These are phyloP conservation scores for Rhinocladiella similis DNA, from an alignment of 2,329 filamentous ascomycete genomes.

Conservation along the genomic window DNA sequence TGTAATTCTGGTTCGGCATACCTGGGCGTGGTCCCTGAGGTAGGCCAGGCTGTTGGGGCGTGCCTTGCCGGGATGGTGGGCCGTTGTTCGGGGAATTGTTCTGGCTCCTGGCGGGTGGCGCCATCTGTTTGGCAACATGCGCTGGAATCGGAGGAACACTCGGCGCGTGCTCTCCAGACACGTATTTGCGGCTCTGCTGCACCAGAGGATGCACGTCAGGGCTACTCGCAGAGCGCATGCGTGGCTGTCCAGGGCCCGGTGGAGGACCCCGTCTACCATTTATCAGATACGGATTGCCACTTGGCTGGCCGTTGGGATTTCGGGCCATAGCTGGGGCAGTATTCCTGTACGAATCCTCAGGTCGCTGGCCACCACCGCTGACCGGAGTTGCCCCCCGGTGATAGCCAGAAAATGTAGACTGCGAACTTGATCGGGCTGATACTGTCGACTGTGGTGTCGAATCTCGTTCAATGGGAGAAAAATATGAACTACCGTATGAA, in stretches of 20 bases:
- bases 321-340: constrained; percentile 85
- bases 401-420: constrained; percentile 72
- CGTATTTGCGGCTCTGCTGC: constrained; percentile 48
- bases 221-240: constrained; percentile 89
- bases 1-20: constrained; percentile 26
- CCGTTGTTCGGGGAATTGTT: constrained; percentile 74
- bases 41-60: constrained; percentile 60
- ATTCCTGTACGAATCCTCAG: constrained; percentile 76
- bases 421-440: constrained; percentile 56
- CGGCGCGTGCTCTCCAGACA: constrained; percentile 59
- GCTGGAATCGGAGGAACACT: constrained; percentile 75
- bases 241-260: constrained; percentile 40
- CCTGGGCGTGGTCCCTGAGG: constrained; percentile 33
- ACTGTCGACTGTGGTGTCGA: constrained; percentile 42
- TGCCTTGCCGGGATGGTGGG: constrained; percentile 66
- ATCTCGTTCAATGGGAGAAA: constrained; percentile 77
- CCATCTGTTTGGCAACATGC: constrained; percentile 62
- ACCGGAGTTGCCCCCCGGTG: constrained; percentile 69
- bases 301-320: constrained; percentile 65
- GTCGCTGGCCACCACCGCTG: constrained; percentile 61
- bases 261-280: constrained; percentile 47
- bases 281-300: constrained; percentile 61
- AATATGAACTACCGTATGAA: constrained; percentile 78
- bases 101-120: constrained; percentile 72
- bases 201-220: constrained; percentile 80